Evolutionary conservation across 345 rosid species (phyloP).

Genomic region (Barbarea vulgaris): DNA sequence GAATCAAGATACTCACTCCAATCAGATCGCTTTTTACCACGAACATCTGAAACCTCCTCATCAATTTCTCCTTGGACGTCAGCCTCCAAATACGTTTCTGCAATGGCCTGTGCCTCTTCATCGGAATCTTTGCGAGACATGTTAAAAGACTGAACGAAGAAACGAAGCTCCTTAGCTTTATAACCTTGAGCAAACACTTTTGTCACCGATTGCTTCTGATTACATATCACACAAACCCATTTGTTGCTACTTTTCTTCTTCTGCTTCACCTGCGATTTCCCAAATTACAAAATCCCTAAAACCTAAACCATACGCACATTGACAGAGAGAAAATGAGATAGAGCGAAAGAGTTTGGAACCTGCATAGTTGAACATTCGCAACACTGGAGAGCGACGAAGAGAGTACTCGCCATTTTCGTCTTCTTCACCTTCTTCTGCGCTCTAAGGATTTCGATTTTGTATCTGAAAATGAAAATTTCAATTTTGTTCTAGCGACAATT

Average conservation of each 20-base stretch:
- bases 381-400: conserved; percentile 78
- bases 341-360: conserved; percentile 39
- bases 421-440: conserved; percentile 1
- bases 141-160: conserved; percentile 73
- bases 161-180: conserved; percentile 77
- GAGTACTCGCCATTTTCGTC: conserved; percentile 39
- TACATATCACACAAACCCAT: conserved; percentile 85
- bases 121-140: conserved; percentile 59
- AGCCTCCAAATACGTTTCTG: not conserved
- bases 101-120: conserved; percentile 23
- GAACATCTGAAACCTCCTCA: conserved; percentile 13
- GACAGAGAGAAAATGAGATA: not conserved
- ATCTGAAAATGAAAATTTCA: not conserved
- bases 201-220: conserved; percentile 75
- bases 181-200: conserved; percentile 68
- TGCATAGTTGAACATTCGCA: conserved; percentile 91
- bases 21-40: conserved; percentile 51
- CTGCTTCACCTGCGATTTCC: conserved; percentile 72
- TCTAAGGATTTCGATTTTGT: conserved; percentile 28
- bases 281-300: not conserved
- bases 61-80: not conserved
- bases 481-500: conserved; percentile 21
- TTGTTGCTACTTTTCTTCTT: conserved; percentile 73
- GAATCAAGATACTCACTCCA: conserved; percentile 72
- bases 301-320: not conserved